Base-by-base conservation (phyloP, 75 land plant genomes). In the Pseudotsuga menziesii region DNA sequence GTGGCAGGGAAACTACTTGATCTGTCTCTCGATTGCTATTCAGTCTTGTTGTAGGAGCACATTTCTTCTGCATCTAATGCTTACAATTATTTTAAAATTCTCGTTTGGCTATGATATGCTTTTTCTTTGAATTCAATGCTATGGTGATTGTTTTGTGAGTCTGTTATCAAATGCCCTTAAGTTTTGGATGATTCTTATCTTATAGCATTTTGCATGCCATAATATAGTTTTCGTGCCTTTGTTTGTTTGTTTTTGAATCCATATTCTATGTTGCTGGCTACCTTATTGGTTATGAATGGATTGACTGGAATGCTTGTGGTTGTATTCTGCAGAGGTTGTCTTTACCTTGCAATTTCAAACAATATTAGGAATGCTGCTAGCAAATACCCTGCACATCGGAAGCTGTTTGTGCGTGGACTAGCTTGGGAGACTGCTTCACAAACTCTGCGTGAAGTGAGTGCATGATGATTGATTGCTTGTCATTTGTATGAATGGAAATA, bases 341-440 rank as follows among this genome's bases (percentile, higher is more conserved):
- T 86, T 84, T 78, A 85, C 82, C 82, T 90, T 86, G 80, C 87
- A 67, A 82, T 90, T 86, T 88, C 88, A 76, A 90, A 89, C 82
- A 88, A 88, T 82, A 92, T 92, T 84, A 90, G 83, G 87, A 86
- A 85, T 82, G 75, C 85, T 80, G 90, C 94, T 79, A 88, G 90
- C 87, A 83, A 89, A 75, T 90, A 92, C 80, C 90, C 92, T 75
- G 90, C 82, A 69, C 92, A 90, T 75, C 88, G 92, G 82, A 92
- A 90, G 90, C 90, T 92, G 89, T 92, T 92, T 88, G 92, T 92
- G 83, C 92, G 94, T 90, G 94, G 94, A 61, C 80, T 92, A 81
- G 88, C 90, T 58, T 92, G 92, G 94, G 89, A 92, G 84, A 92
- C 94, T 75, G 76, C 90, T 81, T 88, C 94, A 76, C 88, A 90